These are phyloP conservation scores for Osmanthus fragrans DNA, from an alignment of 257 asterid species.

Conservation along the genomic window DNA sequence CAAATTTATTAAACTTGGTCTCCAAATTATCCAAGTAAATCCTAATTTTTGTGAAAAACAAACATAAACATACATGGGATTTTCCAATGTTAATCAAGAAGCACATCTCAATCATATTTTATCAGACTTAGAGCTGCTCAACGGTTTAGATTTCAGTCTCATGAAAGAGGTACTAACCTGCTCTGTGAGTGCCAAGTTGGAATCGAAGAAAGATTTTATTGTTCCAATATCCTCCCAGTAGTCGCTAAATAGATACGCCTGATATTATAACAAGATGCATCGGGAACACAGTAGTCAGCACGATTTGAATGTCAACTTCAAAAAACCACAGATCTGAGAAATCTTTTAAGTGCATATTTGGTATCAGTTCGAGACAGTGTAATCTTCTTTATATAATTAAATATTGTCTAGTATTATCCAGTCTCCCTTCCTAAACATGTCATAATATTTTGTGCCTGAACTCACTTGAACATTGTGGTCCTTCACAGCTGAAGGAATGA, in stretches of 20 bases:
- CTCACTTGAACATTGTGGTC: conserved; percentile 87
- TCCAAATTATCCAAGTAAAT: not conserved
- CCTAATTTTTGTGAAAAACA: no score
- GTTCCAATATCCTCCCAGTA: conserved; percentile 99
- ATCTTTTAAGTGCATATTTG: not conserved
- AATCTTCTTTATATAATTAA: not conserved
- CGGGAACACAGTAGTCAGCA: conserved; percentile 14
- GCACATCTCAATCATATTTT: not conserved
- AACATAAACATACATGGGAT: not conserved
- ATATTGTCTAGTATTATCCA: not conserved
- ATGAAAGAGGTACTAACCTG: conserved; percentile 48
- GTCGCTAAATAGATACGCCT: conserved; percentile 86
- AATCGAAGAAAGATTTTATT: conserved; percentile 80
- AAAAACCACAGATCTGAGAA: not conserved
- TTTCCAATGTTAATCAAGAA: not conserved
- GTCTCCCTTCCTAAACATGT: not conserved
- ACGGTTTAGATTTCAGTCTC: not conserved
- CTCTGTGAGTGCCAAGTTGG: conserved; percentile 89
- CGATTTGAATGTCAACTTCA: conserved; percentile 1
- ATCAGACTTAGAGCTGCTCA: not conserved
- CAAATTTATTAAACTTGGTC: not conserved
- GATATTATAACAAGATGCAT: conserved; percentile 18
- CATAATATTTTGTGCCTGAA: not conserved
- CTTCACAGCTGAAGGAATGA: conserved; percentile 84
- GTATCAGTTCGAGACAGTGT: not conserved